phyloP scores from a whole-genome alignment of 805 yeast species.

The Kluyveromyces wickerhamii region DNA sequence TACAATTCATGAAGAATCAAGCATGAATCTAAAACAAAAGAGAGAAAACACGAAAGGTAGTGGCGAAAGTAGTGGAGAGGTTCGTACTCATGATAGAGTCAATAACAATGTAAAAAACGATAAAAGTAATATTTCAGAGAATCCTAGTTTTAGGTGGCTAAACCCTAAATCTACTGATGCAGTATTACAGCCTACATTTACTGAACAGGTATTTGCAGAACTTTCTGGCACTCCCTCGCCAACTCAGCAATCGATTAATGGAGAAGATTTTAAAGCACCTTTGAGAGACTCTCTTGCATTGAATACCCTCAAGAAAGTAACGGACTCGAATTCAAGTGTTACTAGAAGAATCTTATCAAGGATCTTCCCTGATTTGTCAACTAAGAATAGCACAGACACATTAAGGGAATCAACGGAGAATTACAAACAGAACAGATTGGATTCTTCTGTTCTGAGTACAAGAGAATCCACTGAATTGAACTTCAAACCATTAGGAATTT shows the following conservation, averaged over 20 bases:
- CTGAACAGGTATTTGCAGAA: slow-evolving; percentile 1
- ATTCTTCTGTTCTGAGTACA: too few relatives aligned
- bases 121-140: background rate
- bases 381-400: background rate
- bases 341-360: slow-evolving; percentile 20
- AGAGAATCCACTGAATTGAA: too few relatives aligned
- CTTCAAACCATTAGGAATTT: too few relatives aligned
- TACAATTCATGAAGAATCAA: background rate
- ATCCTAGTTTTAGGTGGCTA: slow-evolving; percentile 4
- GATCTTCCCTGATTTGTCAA: slow-evolving; percentile 13
- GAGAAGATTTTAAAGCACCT: background rate
- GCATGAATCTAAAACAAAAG: background rate
- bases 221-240: background rate
- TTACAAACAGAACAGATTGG: too few relatives aligned
- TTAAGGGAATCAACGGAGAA: background rate
- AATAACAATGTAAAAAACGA: background rate
- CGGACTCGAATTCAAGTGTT: slow-evolving; percentile 16
- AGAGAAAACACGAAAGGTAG: slow-evolving; percentile 12
- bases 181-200: slow-evolving; percentile 7
- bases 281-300: slow-evolving; percentile 18
- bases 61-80: slow-evolving; percentile 10
- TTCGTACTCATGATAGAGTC: too few relatives aligned
- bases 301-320: slow-evolving; percentile 20
- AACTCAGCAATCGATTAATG: background rate
- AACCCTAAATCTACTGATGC: slow-evolving; percentile 6